Conservation (phyloP, 1,284 basidiomycete species). For the Irpex rosettiformis region DNA sequence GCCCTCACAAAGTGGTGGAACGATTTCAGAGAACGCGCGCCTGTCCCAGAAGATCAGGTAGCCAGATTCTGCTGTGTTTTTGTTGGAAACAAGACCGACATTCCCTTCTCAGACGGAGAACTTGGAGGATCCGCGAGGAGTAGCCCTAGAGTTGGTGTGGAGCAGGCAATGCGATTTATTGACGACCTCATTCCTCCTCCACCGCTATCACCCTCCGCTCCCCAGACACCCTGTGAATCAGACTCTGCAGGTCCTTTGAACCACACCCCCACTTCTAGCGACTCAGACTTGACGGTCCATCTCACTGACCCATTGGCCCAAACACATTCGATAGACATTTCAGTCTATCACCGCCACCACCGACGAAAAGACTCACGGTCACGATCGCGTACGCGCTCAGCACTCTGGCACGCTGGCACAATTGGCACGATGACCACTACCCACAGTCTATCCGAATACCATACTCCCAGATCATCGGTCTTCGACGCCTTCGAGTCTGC, state of each 20-base stretch:
- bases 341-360: slow-evolving; percentile 19
- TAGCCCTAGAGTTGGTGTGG: slow-evolving; percentile 29
- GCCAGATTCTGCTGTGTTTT: slow-evolving; percentile 69
- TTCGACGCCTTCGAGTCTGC: slow-evolving; percentile 50
- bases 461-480: slow-evolving; percentile 73
- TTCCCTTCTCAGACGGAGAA: slow-evolving; percentile 24
- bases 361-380: slow-evolving; percentile 32
- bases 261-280: slow-evolving; percentile 17
- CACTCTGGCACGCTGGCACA: slow-evolving; percentile 44
- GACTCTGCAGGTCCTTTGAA: slow-evolving; percentile 13
- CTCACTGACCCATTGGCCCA: slow-evolving; percentile 23
- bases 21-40: slow-evolving; percentile 65
- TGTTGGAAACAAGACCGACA: slow-evolving; percentile 79
- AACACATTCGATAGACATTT: slow-evolving; percentile 31
- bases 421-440: slow-evolving; percentile 52
- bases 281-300: slow-evolving; percentile 17
- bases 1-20: slow-evolving; percentile 72
- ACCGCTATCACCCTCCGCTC: slow-evolving; percentile 26
- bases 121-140: background rate
- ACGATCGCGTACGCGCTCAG: slow-evolving; percentile 38
- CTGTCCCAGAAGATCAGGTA: slow-evolving; percentile 58
- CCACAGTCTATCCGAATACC: slow-evolving; percentile 51
- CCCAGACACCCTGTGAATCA: slow-evolving; percentile 25
- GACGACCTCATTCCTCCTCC: slow-evolving; percentile 52
- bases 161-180: slow-evolving; percentile 43